Conservation (phyloP, 2,329 filamentous ascomycete species). For the Metarhizium guizhouense region DNA sequence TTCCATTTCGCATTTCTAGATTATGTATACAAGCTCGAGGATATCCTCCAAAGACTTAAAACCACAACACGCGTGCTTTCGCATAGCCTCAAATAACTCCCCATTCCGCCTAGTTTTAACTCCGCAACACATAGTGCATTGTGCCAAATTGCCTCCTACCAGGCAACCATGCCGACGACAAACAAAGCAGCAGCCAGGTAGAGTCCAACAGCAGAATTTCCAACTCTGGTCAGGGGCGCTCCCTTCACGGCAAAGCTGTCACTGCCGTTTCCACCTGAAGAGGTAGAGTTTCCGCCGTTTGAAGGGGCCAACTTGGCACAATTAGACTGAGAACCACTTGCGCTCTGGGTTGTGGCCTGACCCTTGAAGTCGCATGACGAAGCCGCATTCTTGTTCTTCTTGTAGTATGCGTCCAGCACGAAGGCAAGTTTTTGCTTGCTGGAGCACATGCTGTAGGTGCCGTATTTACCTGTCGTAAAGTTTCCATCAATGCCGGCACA, state of each 20-base stretch:
- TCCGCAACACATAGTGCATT: no score
- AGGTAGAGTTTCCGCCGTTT: constrained; percentile 20
- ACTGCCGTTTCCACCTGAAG: constrained; percentile 1
- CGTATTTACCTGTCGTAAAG: constrained; percentile 46
- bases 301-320: constrained; percentile 50
- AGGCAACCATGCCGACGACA: constrained; percentile 41
- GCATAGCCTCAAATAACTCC: no score
- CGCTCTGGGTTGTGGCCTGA: constrained; percentile 47
- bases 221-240: constrained; percentile 28
- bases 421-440: constrained; percentile 62
- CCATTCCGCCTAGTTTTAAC: no score
- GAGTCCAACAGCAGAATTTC: constrained; percentile 37
- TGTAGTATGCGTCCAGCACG: constrained; percentile 67
- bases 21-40: no score
- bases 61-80: no score
- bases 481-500: constrained; percentile 56
- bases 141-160: not conserved
- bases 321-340: constrained; percentile 45
- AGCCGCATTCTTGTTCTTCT: constrained; percentile 39
- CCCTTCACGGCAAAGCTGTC: constrained; percentile 26
- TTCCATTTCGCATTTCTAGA: no score
- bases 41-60: no score
- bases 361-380: constrained; percentile 63
- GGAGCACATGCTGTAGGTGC: constrained; percentile 71
- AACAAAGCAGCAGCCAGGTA: constrained; percentile 42